Evolutionary conservation across 2,329 filamentous ascomycete species (phyloP), one percentile per base, ranked within the genome.

Genomic region (Alternaria conjuncta): DNA sequence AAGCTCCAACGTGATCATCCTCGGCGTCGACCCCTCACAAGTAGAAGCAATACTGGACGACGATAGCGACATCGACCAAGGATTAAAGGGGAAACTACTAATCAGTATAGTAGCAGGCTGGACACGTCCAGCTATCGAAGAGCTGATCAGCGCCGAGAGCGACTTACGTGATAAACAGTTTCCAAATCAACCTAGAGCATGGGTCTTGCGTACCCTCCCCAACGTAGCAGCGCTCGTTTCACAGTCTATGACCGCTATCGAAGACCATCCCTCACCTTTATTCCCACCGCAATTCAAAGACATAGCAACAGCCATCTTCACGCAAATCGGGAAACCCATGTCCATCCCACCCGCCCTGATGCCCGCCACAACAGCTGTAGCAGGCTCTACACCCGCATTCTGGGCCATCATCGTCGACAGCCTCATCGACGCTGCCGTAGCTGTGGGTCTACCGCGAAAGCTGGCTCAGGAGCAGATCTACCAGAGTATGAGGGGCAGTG

Each of bases 191-290:
- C n/a, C n/a, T n/a, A n/a, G 23, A 23, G 26, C 10, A 46, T 77
- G 64, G 73, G 73, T 84, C 3, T 65, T 83, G 2, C 80, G 82
- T 23, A 80, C 81, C 0, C 78, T 84, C 5, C 83, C 83, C 3
- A 84, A 83, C 62, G 82, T 84, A 13, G 81, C 81, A 1, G 82
- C 83, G 1, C 76, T 79, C 9, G 78, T 84, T n/a, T 76, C 79
- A 0, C 78, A 84, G 55, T 83, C 82, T 0, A 71, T 83, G 47
- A 84, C 75, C 5, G 72, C 73, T 1, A 74, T 78, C 21, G 75
- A 78, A 62, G 56, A 71, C 10, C 72, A 73, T 2, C 62, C 68
- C 3, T 55, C 63, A 10, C 63, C 57, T 1, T 67, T 30, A 1
- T 71, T 72, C 9, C 69, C 75, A 1, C 11, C 57, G 1, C 23